Evolutionary conservation across 352 stramenopile species (phyloP).

Genomic region (Globisporangium nunn): DNA sequence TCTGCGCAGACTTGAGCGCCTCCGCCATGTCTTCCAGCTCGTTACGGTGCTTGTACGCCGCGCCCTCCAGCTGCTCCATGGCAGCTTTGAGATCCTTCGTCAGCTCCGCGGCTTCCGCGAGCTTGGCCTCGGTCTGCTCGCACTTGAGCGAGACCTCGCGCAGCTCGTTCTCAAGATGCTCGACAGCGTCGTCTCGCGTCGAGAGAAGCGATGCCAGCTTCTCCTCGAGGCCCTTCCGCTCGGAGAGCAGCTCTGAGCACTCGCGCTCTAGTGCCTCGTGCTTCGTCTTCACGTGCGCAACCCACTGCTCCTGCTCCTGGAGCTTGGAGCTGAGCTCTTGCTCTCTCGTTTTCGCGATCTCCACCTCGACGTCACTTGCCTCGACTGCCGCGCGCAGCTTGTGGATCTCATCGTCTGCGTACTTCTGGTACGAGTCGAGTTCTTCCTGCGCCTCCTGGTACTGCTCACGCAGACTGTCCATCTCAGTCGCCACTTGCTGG

Average conservation of each 20-base stretch:
- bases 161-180: constrained; percentile 25
- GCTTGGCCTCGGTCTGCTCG: constrained; percentile 17
- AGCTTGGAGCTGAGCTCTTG: constrained; percentile 19
- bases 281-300: constrained; percentile 4
- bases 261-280: constrained; percentile 26
- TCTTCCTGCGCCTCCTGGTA: constrained; percentile 38
- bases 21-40: constrained; percentile 44
- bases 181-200: constrained; percentile 15
- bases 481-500: constrained; percentile 20
- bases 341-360: constrained; percentile 24
- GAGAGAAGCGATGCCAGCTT: constrained; percentile 25
- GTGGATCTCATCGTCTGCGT: constrained; percentile 44
- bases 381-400: constrained; percentile 33
- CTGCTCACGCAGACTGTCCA: constrained; percentile 35
- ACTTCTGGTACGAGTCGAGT: constrained; percentile 42
- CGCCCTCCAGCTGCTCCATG: constrained; percentile 48
- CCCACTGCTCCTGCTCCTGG: constrained; percentile 19
- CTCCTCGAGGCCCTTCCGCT: constrained; percentile 16
- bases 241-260: constrained; percentile 23
- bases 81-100: constrained; percentile 26
- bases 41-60: constrained; percentile 34
- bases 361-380: constrained; percentile 24
- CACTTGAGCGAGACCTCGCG: constrained; percentile 21
- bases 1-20: constrained; percentile 45
- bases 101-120: constrained; percentile 13